Evolutionary conservation across 2,329 filamentous ascomycete species (phyloP), one percentile per base, ranked within the genome.

Genomic region (Sarocladium oryzae): DNA sequence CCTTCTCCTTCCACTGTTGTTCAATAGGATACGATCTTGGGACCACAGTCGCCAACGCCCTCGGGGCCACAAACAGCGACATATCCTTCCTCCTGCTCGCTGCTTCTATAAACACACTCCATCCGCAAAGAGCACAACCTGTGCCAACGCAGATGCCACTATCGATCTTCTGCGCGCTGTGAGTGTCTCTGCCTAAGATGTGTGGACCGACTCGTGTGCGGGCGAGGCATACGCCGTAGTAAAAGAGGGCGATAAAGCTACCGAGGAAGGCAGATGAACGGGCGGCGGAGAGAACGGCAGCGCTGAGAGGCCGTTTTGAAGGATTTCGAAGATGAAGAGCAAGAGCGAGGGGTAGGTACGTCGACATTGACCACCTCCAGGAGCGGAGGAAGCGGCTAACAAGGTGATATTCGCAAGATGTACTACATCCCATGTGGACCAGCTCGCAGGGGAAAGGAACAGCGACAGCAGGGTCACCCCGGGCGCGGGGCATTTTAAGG

Each of bases 221-320:
- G 5, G 82, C 75, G 0, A 95, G 79, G 63, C 89, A 95, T 3
- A 95, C 86, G 24, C 86, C 84, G 63, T 95, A 95, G 70, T 91
- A 95, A 65, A 92, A 93, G 10, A 90, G 70, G 1, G 81, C 74
- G 56, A 95, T 86, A 65, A 92, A 95, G 0, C 82, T 71, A 2
- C 83, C 88, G 1, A 95, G 76, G 63, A 95, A 93, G 1, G 85
- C 76, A 0, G 88, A 90, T 4, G 87, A 91, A 28, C 85, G 80
- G 9, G 77, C 68, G 1, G 87, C 82, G 2, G 84, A 84, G 13
- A 73, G 58, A 30, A 88, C 52, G 1, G 83, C 81, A 23, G 69
- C 68, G 23, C 84, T 52, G 10, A 78, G 56, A 4, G 78, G 65
- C 28, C 70, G 71, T 6, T 60, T 63, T 37, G 69, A 71, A 28